Evolutionary conservation across 2,329 filamentous ascomycete genomes (phyloP).

Genomic region (Gliomastix tumulicola): DNA sequence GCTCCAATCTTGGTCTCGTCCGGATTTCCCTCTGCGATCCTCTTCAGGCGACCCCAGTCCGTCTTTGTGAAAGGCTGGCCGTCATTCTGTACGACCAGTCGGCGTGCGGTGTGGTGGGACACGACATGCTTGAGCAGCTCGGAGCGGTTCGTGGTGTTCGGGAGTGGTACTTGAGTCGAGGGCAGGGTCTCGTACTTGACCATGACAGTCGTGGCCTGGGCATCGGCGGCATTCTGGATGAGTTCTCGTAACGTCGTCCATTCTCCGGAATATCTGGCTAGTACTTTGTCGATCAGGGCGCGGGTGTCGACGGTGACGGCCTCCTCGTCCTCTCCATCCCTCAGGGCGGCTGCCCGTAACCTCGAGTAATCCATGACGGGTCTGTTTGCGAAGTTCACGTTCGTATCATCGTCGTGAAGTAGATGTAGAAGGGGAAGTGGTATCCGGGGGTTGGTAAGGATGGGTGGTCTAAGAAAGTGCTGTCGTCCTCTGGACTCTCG

Average conservation of each 20-base stretch:
- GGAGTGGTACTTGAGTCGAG: constrained; percentile 69
- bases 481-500: no score
- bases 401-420: no score
- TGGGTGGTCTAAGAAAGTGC: no score
- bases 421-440: no score
- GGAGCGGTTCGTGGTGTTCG: constrained; percentile 56
- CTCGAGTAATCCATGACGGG: constrained; percentile 61
- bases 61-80: constrained; percentile 81
- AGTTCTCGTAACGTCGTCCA: constrained; percentile 87
- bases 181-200: constrained; percentile 91
- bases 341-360: constrained; percentile 81
- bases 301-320: constrained; percentile 97
- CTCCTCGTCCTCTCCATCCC: constrained; percentile 83
- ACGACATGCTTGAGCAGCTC: constrained; percentile 76
- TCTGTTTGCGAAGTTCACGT: no score
- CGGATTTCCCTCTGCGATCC: constrained; percentile 97
- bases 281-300: constrained; percentile 93
- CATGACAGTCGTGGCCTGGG: constrained; percentile 79
- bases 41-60: constrained; percentile 89
- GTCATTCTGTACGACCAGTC: constrained; percentile 89
- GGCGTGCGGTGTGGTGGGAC: constrained; percentile 75
- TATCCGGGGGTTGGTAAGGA: no score
- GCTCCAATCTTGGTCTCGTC: constrained; percentile 99
- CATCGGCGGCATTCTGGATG: constrained; percentile 97
- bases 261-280: constrained; percentile 93